Evolutionary conservation across 78 protist species (phyloP).

Genomic region (Protostelium mycophagum): DNA sequence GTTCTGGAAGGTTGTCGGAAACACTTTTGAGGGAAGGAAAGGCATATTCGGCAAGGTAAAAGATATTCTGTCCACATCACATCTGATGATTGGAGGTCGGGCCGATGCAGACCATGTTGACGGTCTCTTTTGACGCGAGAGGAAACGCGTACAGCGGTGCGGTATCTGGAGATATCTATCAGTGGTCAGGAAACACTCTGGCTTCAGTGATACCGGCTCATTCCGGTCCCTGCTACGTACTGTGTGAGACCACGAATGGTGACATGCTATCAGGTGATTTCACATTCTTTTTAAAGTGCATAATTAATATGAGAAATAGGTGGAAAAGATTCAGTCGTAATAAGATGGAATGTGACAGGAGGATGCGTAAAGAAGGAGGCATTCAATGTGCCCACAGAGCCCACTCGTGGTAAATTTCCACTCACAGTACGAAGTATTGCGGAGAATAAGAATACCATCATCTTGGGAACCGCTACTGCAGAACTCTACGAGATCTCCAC

Average conservation of each 20-base stretch:
- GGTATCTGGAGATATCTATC: not conserved
- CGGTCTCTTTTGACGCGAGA: not conserved
- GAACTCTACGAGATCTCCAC: not conserved
- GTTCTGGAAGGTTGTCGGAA: slow-evolving; percentile 36
- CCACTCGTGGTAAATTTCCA: not conserved
- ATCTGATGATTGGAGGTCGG: not conserved
- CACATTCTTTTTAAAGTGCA: not conserved
- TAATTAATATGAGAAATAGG: not conserved
- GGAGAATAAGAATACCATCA: not conserved
- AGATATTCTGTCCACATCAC: not conserved
- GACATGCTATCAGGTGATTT: slow-evolving; percentile 4
- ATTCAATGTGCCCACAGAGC: not conserved
- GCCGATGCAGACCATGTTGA: slow-evolving; percentile 7
- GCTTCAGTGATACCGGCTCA: not conserved
- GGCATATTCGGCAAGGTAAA: slow-evolving; percentile 6
- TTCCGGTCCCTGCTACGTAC: slow-evolving; percentile 11
- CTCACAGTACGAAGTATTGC: not conserved
- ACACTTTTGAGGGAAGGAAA: not conserved
- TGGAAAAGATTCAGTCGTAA: not conserved
- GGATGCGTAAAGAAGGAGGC: not conserved
- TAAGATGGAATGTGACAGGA: not conserved
- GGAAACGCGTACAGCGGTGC: slow-evolving; percentile 12
- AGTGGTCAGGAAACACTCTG: not conserved
- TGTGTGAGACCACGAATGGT: not conserved
- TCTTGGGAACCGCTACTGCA: not conserved